phyloP scores from a whole-genome alignment of 495 filamentous ascomycete genomes.

The Thozetella sp. region DNA sequence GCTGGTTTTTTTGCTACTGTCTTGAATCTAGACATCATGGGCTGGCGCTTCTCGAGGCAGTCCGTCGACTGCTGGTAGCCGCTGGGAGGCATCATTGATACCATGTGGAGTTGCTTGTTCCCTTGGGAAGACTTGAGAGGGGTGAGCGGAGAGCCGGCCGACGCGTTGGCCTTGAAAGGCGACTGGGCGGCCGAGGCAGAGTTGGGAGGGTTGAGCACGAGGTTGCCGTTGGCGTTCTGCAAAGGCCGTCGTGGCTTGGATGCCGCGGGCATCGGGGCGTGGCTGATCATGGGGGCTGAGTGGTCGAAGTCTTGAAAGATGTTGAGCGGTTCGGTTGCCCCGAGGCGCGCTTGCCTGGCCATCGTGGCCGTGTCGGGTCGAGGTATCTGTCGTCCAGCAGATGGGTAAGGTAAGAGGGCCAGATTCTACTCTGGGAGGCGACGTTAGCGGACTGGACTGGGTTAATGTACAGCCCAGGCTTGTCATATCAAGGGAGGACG shows the following conservation, averaged over 20 bases:
- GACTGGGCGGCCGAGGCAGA: conserved; percentile 54
- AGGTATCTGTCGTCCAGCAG: conserved; percentile 1
- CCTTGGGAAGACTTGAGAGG: conserved; percentile 44
- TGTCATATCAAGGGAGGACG: not conserved
- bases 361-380: conserved; percentile 25
- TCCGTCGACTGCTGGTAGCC: conserved; percentile 72
- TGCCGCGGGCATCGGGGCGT: conserved; percentile 53
- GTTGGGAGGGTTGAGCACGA: conserved; percentile 58
- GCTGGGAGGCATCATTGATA: conserved; percentile 74
- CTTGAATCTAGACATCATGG: conserved; percentile 61
- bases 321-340: conserved; percentile 56
- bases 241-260: conserved; percentile 47
- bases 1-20: conserved; percentile 66
- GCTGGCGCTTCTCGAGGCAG: conserved; percentile 77
- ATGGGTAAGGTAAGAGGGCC: not conserved
- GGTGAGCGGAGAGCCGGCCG: conserved; percentile 38
- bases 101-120: conserved; percentile 51
- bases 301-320: conserved; percentile 65
- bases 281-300: conserved; percentile 40
- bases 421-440: not conserved
- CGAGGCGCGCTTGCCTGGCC: conserved; percentile 62
- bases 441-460: not conserved
- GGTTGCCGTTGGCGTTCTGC: conserved; percentile 52
- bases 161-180: conserved; percentile 52
- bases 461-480: conserved; percentile 1